phyloP scores from a whole-genome alignment of 2,329 filamentous ascomycete genomes.

The Fusarium sororula region DNA sequence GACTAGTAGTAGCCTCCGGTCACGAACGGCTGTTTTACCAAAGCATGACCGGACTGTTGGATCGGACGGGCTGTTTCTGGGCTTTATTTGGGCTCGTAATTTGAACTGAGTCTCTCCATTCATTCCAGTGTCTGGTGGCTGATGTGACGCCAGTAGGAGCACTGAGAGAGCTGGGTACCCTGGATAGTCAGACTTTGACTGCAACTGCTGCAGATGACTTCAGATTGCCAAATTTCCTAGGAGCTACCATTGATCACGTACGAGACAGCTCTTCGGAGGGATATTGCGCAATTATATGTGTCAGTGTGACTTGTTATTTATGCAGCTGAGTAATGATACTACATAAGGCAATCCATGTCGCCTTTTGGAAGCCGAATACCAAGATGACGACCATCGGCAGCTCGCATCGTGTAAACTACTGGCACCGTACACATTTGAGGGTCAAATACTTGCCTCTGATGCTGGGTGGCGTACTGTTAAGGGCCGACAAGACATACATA shows the following conservation, averaged over 20 bases:
- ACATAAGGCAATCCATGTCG: background rate
- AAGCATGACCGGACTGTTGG: background rate
- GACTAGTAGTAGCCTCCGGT: background rate
- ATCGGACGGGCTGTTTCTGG: background rate
- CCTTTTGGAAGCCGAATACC: background rate
- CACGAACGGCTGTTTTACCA: background rate
- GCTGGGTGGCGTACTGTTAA: background rate
- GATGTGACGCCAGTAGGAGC: background rate
- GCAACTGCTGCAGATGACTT: background rate
- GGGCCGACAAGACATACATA: background rate
- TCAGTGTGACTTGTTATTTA: background rate
- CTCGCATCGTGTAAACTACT: background rate
- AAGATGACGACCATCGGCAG: background rate
- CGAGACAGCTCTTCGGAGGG: background rate
- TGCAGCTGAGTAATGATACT: background rate
- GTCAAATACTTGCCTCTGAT: background rate
- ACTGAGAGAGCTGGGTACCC: background rate
- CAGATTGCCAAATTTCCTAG: background rate
- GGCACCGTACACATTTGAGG: background rate
- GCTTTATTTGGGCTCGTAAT: background rate
- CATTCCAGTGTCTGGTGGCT: constrained; percentile 19
- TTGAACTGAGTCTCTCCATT: constrained; percentile 1
- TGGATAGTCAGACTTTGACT: background rate
- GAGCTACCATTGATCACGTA: background rate
- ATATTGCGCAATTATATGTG: background rate